These are phyloP conservation scores for Saturnispora diversa DNA, from an alignment of 805 yeast genomes.

Conservation along the genomic window DNA sequence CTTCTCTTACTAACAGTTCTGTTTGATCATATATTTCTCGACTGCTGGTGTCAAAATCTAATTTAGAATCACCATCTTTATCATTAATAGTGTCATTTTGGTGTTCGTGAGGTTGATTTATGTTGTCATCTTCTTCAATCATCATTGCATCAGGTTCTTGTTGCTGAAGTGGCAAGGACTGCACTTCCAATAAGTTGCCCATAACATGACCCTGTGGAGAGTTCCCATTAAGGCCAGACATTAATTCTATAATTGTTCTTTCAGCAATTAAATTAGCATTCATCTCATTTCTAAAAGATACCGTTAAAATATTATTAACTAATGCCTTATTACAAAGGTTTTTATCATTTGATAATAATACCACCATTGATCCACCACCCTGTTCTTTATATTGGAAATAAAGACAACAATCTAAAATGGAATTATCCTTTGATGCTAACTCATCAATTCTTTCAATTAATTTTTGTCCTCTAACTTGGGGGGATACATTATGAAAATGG, in stretches of 20 bases:
- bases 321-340: constrained; percentile 76
- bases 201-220: background rate
- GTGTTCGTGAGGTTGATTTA: no score
- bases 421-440: constrained; percentile 55
- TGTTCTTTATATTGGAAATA: constrained; percentile 39
- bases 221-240: no score
- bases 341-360: constrained; percentile 73
- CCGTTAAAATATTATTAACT: constrained; percentile 55
- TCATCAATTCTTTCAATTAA: constrained; percentile 43
- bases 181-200: constrained; percentile 12
- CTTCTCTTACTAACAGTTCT: constrained; percentile 33
- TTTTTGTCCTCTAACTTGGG: constrained; percentile 58
- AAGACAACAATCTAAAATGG: constrained; percentile 78
- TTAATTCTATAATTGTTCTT: constrained; percentile 32
- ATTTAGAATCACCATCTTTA: background rate
- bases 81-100: background rate
- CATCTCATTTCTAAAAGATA: constrained; percentile 43
- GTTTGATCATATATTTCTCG: constrained; percentile 36
- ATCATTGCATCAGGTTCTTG: constrained; percentile 12
- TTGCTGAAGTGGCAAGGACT: background rate
- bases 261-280: constrained; percentile 36
- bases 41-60: no score
- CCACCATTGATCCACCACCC: constrained; percentile 34
- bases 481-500: constrained; percentile 43
- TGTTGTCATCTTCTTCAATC: constrained; percentile 12